phyloP scores from a whole-genome alignment of 768 basidiomycete genomes.

The Russula griseocarnosa region DNA sequence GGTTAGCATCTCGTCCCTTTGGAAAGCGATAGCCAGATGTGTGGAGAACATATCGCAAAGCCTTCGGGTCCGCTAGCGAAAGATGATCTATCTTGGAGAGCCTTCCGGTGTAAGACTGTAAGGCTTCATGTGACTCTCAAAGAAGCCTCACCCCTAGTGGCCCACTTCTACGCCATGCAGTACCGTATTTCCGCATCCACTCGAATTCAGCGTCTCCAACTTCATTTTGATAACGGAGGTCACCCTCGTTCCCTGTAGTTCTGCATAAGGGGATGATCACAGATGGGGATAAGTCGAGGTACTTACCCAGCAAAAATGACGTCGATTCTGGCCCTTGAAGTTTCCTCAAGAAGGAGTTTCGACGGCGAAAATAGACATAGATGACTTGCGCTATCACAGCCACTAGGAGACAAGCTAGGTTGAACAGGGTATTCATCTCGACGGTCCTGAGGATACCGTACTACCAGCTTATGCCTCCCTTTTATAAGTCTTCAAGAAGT shows the following conservation, averaged over 20 bases:
- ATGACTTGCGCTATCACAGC: neutral
- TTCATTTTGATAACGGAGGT: slow-evolving; percentile 30
- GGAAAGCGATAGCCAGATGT: slow-evolving; percentile 33
- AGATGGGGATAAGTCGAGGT: neutral
- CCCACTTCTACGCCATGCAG: slow-evolving; percentile 28
- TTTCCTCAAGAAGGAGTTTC: slow-evolving; percentile 20
- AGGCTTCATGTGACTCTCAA: neutral
- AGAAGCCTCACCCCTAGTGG: slow-evolving; percentile 27
- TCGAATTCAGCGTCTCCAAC: slow-evolving; percentile 32
- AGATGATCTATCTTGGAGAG: neutral
- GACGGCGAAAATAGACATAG: slow-evolving; percentile 16
- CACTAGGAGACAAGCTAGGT: slow-evolving; percentile 6
- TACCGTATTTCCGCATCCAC: slow-evolving; percentile 34
- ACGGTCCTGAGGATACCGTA: neutral
- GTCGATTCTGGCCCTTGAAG: slow-evolving; percentile 19
- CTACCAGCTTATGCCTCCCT: neutral
- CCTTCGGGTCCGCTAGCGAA: slow-evolving; percentile 24
- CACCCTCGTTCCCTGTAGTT: slow-evolving; percentile 30
- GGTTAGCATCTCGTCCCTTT: slow-evolving; percentile 17
- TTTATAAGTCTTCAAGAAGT: slow-evolving; percentile 16
- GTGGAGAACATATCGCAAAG: slow-evolving; percentile 34
- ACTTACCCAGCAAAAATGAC: slow-evolving; percentile 17
- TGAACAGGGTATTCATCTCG: slow-evolving; percentile 15
- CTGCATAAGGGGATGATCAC: neutral
- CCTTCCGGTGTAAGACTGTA: slow-evolving; percentile 16